Evolutionary conservation across 1,139 yeast genomes (phyloP).

Genomic region (Taphrina populina): DNA sequence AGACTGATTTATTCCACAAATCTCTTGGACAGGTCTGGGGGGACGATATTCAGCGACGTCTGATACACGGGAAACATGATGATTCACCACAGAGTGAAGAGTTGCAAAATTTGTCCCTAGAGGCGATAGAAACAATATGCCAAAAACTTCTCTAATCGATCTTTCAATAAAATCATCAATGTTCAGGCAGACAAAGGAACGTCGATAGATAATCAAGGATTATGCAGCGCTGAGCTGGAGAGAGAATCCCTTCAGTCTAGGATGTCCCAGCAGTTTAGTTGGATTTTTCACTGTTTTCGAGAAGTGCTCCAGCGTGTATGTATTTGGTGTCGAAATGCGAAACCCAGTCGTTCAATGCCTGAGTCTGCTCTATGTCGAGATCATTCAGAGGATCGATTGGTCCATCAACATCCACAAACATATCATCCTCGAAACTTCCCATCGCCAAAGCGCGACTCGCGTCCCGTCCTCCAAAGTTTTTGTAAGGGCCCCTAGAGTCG

Average conservation of each 20-base stretch:
- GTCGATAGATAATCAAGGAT: no score
- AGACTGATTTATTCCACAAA: slow-evolving; percentile 30
- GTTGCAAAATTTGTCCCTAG: background rate
- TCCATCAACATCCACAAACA: slow-evolving; percentile 46
- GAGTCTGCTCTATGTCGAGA: slow-evolving; percentile 60
- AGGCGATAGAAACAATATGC: background rate
- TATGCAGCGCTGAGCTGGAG: no score
- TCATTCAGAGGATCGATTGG: slow-evolving; percentile 73
- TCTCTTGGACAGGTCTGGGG: slow-evolving; percentile 11
- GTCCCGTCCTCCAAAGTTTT: slow-evolving; percentile 91
- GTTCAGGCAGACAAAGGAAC: no score
- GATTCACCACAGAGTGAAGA: slow-evolving; percentile 14
- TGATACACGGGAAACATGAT: slow-evolving; percentile 13
- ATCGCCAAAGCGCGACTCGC: slow-evolving; percentile 91
- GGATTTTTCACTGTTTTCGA: no score
- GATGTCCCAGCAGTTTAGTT: no score
- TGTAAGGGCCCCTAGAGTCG: slow-evolving; percentile 32
- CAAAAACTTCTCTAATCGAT: no score
- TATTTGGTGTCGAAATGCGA: slow-evolving; percentile 36
- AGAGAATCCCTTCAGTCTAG: no score
- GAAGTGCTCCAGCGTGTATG: slow-evolving; percentile 18
- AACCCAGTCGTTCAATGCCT: slow-evolving; percentile 73
- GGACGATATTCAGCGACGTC: slow-evolving; percentile 2
- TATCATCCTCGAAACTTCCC: slow-evolving; percentile 72
- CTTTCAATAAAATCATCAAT: no score